Conservation (phyloP, 306 rosid genomes). For the Prunus campanulata region DNA sequence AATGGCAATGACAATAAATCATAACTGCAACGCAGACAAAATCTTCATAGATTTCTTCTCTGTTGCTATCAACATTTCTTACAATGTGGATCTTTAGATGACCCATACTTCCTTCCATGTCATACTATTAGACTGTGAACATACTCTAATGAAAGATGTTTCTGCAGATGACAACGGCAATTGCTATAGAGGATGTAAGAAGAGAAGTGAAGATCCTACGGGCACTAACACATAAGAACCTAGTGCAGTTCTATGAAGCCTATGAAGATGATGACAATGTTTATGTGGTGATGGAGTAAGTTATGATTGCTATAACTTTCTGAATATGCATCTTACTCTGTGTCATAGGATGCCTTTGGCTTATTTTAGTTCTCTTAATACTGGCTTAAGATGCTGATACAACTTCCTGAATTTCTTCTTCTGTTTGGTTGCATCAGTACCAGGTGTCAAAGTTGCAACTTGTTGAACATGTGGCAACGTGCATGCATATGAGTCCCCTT, state of each 20-base stretch:
- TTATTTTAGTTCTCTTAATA: neutral
- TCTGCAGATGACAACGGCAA: conserved; percentile 81
- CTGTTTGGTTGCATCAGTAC: neutral
- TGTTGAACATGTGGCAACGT: neutral
- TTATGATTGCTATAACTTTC: conserved; percentile 17
- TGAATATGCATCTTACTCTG: neutral
- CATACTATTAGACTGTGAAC: neutral
- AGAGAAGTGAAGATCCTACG: conserved; percentile 88
- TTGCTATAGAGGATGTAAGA: conserved; percentile 79
- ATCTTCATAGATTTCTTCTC: neutral
- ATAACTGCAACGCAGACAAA: neutral
- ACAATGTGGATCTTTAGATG: neutral
- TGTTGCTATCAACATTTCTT: conserved; percentile 12
- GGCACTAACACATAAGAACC: conserved; percentile 67
- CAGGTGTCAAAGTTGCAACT: neutral
- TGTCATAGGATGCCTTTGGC: neutral
- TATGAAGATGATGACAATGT: conserved; percentile 81
- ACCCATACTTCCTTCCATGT: conserved; percentile 18
- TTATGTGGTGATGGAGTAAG: conserved; percentile 88
- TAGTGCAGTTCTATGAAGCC: conserved; percentile 80
- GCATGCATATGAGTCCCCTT: neutral
- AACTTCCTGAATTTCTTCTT: neutral
- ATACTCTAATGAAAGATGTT: conserved; percentile 23
- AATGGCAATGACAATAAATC: conserved; percentile 22
- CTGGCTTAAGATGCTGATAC: neutral